These are phyloP conservation scores for Pseudogymnoascus verrucosus DNA, from an alignment of 2,329 filamentous ascomycete genomes.

Conservation along the genomic window DNA sequence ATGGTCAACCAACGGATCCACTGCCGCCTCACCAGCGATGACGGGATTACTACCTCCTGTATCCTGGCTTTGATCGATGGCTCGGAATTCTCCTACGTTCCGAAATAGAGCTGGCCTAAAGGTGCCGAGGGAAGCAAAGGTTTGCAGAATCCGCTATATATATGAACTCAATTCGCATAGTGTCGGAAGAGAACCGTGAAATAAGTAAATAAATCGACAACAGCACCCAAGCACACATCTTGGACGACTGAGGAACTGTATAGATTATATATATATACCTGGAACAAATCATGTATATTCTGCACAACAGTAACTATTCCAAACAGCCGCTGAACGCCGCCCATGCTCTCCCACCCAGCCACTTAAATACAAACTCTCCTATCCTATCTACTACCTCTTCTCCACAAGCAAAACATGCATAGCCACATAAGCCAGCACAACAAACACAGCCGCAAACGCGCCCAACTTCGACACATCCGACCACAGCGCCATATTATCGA, in stretches of 20 bases:
- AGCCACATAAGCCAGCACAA: conserved; percentile 78
- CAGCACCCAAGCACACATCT: not conserved
- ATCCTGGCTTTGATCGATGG: not conserved
- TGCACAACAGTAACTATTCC: not conserved
- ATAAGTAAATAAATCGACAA: not conserved
- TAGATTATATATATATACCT: not conserved
- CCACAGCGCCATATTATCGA: conserved; percentile 82
- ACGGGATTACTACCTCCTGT: not conserved
- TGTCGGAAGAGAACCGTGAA: not conserved
- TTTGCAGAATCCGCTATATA: not conserved
- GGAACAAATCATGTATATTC: not conserved
- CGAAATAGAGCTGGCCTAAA: no score
- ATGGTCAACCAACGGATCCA: not conserved
- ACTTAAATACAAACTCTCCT: conserved; percentile 9
- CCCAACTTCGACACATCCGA: conserved; percentile 72
- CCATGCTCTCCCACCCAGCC: not conserved
- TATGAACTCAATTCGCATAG: not conserved
- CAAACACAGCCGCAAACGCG: conserved; percentile 73
- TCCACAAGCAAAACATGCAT: conserved; percentile 94
- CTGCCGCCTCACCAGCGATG: not conserved
- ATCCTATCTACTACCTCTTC: conserved; percentile 50
- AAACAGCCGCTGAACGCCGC: conserved; percentile 1
- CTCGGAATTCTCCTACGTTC: no score
- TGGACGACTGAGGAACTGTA: not conserved
- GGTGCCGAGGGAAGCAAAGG: not conserved